These are phyloP conservation scores for Gossypium arboreum DNA, from an alignment of 345 rosid species.

Conservation along the genomic window DNA sequence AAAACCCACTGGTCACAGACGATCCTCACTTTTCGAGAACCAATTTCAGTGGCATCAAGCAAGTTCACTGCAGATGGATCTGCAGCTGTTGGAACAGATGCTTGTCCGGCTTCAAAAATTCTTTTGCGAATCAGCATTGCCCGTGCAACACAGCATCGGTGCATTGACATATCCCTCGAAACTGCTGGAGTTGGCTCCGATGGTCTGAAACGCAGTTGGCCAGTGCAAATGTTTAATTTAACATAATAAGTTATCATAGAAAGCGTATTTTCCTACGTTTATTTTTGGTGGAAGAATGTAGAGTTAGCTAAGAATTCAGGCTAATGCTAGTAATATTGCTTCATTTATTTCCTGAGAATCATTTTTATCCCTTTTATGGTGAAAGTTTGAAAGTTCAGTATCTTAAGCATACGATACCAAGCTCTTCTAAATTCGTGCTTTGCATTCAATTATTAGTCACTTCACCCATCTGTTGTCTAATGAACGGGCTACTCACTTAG, in stretches of 20 bases:
- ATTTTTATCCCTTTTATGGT: background rate
- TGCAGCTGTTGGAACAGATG: slow-evolving; percentile 46
- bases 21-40: slow-evolving; percentile 70
- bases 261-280: background rate
- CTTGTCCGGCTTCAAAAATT: slow-evolving; percentile 58
- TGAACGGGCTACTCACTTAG: no score
- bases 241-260: slow-evolving; percentile 22
- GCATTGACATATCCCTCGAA: slow-evolving; percentile 84
- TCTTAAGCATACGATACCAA: background rate
- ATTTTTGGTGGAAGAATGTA: background rate
- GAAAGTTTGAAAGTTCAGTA: background rate
- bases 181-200: slow-evolving; percentile 41
- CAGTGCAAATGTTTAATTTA: slow-evolving; percentile 74
- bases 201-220: slow-evolving; percentile 59
- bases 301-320: background rate
- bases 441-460: no score
- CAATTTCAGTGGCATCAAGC: slow-evolving; percentile 49
- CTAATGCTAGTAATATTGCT: slow-evolving; percentile 1
- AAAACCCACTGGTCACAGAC: slow-evolving; percentile 96
- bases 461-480: no score
- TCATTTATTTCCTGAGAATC: background rate
- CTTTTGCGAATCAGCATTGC: slow-evolving; percentile 77
- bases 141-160: slow-evolving; percentile 66
- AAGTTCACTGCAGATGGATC: slow-evolving; percentile 9
- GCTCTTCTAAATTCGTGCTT: no score